Percentiles rank a stretch among this genome's conserved stretches.
These are phyloP conservation scores for Penicillium sp. DNA, from an alignment of 2,329 filamentous ascomycete genomes.

Conservation along the genomic window DNA sequence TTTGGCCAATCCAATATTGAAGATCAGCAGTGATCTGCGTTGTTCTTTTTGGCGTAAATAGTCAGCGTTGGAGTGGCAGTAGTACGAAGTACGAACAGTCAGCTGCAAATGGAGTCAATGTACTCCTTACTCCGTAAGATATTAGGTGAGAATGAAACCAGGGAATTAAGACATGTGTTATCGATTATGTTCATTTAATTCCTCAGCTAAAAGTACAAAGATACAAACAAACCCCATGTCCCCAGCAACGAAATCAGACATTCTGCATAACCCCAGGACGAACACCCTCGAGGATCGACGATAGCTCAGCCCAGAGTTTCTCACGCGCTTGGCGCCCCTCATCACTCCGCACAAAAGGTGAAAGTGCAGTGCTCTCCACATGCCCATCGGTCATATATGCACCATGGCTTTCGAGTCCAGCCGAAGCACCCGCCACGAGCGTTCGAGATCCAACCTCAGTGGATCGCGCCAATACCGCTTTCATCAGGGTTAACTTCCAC, in stretches of 20 bases:
- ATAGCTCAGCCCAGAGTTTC: slow-evolving; percentile 41
- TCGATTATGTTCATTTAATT: background rate
- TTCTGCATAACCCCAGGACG: slow-evolving; percentile 31
- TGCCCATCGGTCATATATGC: slow-evolving; percentile 38
- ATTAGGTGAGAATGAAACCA: background rate
- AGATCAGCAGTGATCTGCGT: background rate
- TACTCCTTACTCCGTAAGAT: background rate
- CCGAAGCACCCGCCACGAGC: slow-evolving; percentile 32
- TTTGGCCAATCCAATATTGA: background rate
- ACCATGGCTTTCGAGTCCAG: slow-evolving; percentile 40
- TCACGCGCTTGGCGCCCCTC: slow-evolving; percentile 34
- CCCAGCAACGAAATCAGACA: slow-evolving; percentile 3
- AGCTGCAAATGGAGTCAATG: background rate
- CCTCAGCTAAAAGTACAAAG: background rate
- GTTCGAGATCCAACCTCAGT: slow-evolving; percentile 45
- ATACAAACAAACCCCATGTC: background rate
- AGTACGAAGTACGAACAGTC: background rate
- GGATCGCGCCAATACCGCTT: slow-evolving; percentile 34
- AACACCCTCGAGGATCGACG: slow-evolving; percentile 36
- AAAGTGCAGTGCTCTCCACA: slow-evolving; percentile 22
- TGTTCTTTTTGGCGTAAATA: background rate
- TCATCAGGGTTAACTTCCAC: slow-evolving; percentile 6
- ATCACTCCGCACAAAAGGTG: slow-evolving; percentile 33
- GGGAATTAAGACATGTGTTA: background rate
- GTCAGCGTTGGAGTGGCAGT: background rate